phyloP scores from a whole-genome alignment of 129 eudicot genomes.

The Artemisia tridentata region DNA sequence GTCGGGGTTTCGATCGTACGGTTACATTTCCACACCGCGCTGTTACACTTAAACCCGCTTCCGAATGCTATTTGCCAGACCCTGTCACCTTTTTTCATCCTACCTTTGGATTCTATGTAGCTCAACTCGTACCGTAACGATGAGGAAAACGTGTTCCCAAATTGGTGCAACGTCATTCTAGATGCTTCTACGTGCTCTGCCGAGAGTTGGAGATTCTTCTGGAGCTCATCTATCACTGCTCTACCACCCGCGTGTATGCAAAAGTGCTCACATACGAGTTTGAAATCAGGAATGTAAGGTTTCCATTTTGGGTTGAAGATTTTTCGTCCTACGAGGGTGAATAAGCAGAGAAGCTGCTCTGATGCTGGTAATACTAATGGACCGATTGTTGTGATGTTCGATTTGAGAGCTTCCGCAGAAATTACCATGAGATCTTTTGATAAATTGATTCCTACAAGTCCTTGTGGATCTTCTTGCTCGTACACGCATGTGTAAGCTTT shows the following conservation, averaged over 20 bases:
- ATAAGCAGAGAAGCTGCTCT: slow-evolving; percentile 52
- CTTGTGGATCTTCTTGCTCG: slow-evolving; percentile 67
- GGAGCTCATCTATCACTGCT: slow-evolving; percentile 74
- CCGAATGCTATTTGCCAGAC: slow-evolving; percentile 89
- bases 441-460: slow-evolving; percentile 62
- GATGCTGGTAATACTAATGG: slow-evolving; percentile 67
- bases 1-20: slow-evolving; percentile 45
- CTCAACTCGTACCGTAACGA: slow-evolving; percentile 69
- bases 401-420: slow-evolving; percentile 60
- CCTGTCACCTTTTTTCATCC: slow-evolving; percentile 74
- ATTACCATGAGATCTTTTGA: slow-evolving; percentile 72
- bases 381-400: slow-evolving; percentile 70
- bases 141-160: slow-evolving; percentile 77
- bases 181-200: slow-evolving; percentile 76
- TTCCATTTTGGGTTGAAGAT: slow-evolving; percentile 65
- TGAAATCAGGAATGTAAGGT: slow-evolving; percentile 73
- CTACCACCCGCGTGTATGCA: slow-evolving; percentile 84
- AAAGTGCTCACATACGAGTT: slow-evolving; percentile 67
- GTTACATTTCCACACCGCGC: slow-evolving; percentile 79
- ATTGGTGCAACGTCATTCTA: slow-evolving; percentile 68
- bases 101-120: slow-evolving; percentile 67
- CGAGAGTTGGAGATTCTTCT: slow-evolving; percentile 65
- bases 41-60: slow-evolving; percentile 83
- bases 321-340: slow-evolving; percentile 60
- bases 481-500: slow-evolving; percentile 59